Evolutionary conservation across 805 yeast species (phyloP), one percentile per base, ranked within the genome.

Genomic region (Starmera pachycereana): DNA sequence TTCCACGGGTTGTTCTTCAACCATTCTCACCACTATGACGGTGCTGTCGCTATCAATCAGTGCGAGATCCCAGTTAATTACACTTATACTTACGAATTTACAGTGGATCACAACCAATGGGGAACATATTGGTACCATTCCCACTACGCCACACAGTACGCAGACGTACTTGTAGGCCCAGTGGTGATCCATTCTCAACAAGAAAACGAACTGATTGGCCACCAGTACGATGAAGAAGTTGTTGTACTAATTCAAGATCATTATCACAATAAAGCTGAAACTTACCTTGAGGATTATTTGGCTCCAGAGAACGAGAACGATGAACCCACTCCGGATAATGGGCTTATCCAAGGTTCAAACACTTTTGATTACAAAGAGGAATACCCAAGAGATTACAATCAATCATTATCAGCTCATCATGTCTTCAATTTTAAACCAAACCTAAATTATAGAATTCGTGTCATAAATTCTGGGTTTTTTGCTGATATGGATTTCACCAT

Each of bases 91-190:
- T 71, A 74, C 48, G 50, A 54, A 32, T 72, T 73, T 44, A 62
- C 59, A 19, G 46, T 62, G 8, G 60, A 56, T 35, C 53, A 54
- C 12, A 44, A 46, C 4, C 74, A 70, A 41, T 59, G 62, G 41
- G 81, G 81, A 0, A 69, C 76, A 0, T 68, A 62, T 40, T 74
- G 80, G 80, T 74, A 73, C 52, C 81, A 74, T 47, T 66, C 77
- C 3, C 80, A 74, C 43, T 64, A 57, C 44, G 51, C 67, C 11
- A 64, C 71, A 1, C 74, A 73, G 44, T 60, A 66, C 40, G 61
- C 68, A 6, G 73, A 71, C 40, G 78, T 78, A 1, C 49, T 74
- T 0, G 60, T 60, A 13, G 80, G 79, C 1, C 75, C 76, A 1
- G 48, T 74, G 32, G 65, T 72, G n/a, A 61, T 75, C n/a, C 71